These are phyloP conservation scores for Xanthoparmelia taractica DNA, from an alignment of 495 filamentous ascomycete genomes.

Conservation along the genomic window DNA sequence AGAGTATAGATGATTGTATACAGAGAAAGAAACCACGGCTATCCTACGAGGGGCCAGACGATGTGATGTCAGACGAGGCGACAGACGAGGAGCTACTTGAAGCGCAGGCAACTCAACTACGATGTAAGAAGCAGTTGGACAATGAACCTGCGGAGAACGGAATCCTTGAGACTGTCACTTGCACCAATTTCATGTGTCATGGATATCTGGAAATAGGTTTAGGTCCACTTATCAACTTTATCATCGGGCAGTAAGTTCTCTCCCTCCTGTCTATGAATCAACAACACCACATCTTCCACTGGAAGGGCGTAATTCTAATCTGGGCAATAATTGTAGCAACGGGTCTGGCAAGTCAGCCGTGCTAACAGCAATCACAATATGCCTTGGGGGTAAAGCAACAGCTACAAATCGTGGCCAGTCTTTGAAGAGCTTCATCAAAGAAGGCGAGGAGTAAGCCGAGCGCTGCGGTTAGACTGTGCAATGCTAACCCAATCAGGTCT, in stretches of 20 bases:
- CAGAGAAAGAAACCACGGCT: conserved; percentile 25
- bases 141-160: conserved; percentile 76
- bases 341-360: conserved; percentile 98
- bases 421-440: conserved; percentile 86
- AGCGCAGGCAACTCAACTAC: conserved; percentile 62
- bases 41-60: conserved; percentile 24
- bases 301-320: neutral
- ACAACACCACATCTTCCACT: neutral
- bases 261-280: neutral
- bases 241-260: conserved; percentile 60
- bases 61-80: conserved; percentile 19
- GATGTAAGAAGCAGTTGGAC: conserved; percentile 45
- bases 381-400: conserved; percentile 88
- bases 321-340: conserved; percentile 40
- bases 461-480: conserved; percentile 22
- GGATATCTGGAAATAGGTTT: conserved; percentile 67
- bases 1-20: conserved; percentile 21
- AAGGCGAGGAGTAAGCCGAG: conserved; percentile 60
- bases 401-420: conserved; percentile 92
- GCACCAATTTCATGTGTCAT: conserved; percentile 95
- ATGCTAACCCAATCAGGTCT: conserved; percentile 24
- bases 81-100: conserved; percentile 51
- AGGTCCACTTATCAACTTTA: conserved; percentile 92
- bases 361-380: conserved; percentile 88
- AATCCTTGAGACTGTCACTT: conserved; percentile 74